Percentiles rank a stretch among this genome's conserved stretches.
These are phyloP conservation scores for Leishmania gerbilli DNA, from an alignment of 208 protist species.

Conservation along the genomic window DNA sequence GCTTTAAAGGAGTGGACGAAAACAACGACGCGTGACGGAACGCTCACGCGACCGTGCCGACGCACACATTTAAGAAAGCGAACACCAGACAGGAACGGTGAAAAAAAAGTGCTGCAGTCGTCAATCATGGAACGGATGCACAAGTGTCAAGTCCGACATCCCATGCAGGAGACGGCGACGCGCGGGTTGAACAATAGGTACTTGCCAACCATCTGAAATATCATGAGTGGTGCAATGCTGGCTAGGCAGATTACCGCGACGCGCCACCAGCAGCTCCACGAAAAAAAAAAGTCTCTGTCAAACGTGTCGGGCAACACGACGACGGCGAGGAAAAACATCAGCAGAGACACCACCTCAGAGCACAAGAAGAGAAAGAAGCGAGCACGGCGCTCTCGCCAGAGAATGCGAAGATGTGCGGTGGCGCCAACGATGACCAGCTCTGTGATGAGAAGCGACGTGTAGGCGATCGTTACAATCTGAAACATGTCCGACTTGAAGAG, in stretches of 20 bases:
- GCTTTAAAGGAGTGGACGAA: background rate
- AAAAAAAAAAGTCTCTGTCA: conserved; percentile 94
- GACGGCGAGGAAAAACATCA: conserved; percentile 92
- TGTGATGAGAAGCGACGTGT: conserved; percentile 97
- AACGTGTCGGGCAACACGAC: conserved; percentile 93
- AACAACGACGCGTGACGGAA: background rate
- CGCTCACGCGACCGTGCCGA: background rate
- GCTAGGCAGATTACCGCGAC: conserved; percentile 79
- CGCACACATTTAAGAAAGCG: background rate
- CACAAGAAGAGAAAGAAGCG: conserved; percentile 89
- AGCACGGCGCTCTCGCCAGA: conserved; percentile 62
- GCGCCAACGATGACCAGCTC: conserved; percentile 96
- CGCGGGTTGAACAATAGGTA: conserved; percentile 56
- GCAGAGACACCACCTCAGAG: conserved; percentile 88
- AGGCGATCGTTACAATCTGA: conserved; percentile 97
- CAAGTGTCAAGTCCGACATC: background rate
- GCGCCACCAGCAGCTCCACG: conserved; percentile 89
- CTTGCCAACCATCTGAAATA: conserved; percentile 49
- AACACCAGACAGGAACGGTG: background rate
- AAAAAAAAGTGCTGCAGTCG: background rate
- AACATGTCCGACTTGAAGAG: conserved; percentile 96
- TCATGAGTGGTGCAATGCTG: conserved; percentile 64
- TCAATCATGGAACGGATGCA: background rate
- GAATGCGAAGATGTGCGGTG: conserved; percentile 91
- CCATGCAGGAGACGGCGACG: conserved; percentile 30